Conservation (phyloP, 2,329 filamentous ascomycete genomes). For the Penicillium sp. region DNA sequence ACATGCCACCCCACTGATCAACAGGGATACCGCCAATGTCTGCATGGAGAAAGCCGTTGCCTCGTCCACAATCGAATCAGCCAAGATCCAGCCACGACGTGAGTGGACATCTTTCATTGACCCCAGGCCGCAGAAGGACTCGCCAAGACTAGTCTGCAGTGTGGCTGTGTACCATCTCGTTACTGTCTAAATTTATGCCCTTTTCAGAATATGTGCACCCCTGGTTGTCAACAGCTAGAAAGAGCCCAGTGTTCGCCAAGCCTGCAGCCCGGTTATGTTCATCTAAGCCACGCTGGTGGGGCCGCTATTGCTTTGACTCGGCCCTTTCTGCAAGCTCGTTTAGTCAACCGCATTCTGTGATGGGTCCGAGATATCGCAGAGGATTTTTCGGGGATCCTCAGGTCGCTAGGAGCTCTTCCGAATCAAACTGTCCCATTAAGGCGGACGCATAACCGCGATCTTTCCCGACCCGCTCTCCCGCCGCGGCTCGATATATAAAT, state of each 20-base stretch:
- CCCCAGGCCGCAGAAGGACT: background rate
- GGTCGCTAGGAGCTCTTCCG: background rate
- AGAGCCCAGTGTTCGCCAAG: constrained; percentile 5
- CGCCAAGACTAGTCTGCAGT: background rate
- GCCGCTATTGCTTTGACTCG: constrained; percentile 1
- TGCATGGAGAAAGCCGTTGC: constrained; percentile 19
- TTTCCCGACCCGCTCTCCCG: background rate
- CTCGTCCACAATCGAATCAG: constrained; percentile 6
- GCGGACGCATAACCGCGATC: background rate
- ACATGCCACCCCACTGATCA: constrained; percentile 2
- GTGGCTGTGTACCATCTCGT: constrained; percentile 3
- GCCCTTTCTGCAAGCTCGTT: background rate
- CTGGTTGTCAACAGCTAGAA: background rate
- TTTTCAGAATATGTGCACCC: too few species aligned
- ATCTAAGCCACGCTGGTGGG: constrained; percentile 20
- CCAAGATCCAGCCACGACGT: constrained; percentile 14
- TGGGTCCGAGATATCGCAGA: background rate
- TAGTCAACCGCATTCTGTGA: constrained; percentile 3
- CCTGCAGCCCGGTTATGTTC: background rate
- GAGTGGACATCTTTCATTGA: background rate
- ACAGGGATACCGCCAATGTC: constrained; percentile 9
- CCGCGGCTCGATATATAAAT: constrained; percentile 8
- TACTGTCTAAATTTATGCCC: background rate
- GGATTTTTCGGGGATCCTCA: background rate
- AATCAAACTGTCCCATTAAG: background rate